A percentile compares a stretch with the other conserved stretches of the same genome.
phyloP scores from a whole-genome alignment of 169 alveolate genomes.

The Plasmodium berghei region DNA sequence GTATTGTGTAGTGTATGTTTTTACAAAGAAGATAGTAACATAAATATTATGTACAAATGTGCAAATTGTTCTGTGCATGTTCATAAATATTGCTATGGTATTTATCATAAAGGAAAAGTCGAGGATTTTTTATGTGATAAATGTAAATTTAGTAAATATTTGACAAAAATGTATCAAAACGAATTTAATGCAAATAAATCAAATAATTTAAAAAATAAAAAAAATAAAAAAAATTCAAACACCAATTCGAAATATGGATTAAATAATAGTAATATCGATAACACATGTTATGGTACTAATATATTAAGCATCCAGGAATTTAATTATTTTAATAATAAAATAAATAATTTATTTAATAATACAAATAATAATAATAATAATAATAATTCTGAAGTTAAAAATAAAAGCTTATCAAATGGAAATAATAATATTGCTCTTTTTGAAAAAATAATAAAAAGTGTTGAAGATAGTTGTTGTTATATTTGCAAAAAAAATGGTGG shows the following conservation, averaged over 20 bases:
- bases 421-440: neutral
- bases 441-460: neutral
- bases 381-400: neutral
- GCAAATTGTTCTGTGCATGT: slow-evolving; percentile 21
- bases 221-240: slow-evolving; percentile 12
- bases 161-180: neutral
- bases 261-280: neutral
- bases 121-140: slow-evolving; percentile 66
- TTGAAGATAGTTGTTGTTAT: slow-evolving; percentile 18
- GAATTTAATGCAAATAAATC: slow-evolving; percentile 11
- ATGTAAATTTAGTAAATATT: slow-evolving; percentile 13
- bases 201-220: slow-evolving; percentile 16
- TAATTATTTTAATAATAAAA: too few relatives aligned
- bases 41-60: slow-evolving; percentile 46
- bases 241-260: neutral
- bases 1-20: slow-evolving; percentile 56
- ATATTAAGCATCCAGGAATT: too few relatives aligned
- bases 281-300: neutral
- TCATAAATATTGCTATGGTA: slow-evolving; percentile 62
- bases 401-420: neutral
- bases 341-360: too few relatives aligned
- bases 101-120: slow-evolving; percentile 38
- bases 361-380: neutral
- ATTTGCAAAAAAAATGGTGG: slow-evolving; percentile 65
- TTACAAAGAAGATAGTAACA: slow-evolving; percentile 17